These are phyloP conservation scores for Phyllosticta citriasiana DNA, from an alignment of 2,329 filamentous ascomycete genomes.

Conservation along the genomic window DNA sequence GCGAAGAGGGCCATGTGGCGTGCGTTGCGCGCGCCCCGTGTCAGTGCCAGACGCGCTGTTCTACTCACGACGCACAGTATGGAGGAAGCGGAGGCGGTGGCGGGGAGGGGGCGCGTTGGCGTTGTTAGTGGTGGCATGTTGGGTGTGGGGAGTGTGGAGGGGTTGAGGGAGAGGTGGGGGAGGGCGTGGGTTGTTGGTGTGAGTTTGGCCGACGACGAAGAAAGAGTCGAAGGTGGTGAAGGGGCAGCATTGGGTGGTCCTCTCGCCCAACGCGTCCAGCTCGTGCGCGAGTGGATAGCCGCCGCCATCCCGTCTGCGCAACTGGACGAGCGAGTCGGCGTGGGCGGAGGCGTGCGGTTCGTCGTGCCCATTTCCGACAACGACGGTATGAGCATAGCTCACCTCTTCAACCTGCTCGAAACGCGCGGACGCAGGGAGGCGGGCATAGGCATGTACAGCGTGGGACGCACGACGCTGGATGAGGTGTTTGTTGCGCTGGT, in stretches of 20 bases:
- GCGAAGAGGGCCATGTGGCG: slow-evolving; percentile 91
- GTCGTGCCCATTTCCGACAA: slow-evolving; percentile 13
- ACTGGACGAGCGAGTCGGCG: slow-evolving; percentile 63
- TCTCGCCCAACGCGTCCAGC: slow-evolving; percentile 14
- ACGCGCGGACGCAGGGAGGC: slow-evolving; percentile 51
- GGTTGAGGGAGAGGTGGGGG: slow-evolving; percentile 64
- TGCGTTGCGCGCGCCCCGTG: slow-evolving; percentile 58
- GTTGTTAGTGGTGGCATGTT: slow-evolving; percentile 83
- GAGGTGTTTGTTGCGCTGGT: slow-evolving; percentile 87
- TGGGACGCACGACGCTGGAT: slow-evolving; percentile 77
- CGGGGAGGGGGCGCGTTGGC: slow-evolving; percentile 65
- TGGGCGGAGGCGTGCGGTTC: slow-evolving; percentile 68
- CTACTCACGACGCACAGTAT: slow-evolving; percentile 88
- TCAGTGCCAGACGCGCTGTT: slow-evolving; percentile 62
- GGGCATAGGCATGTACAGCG: slow-evolving; percentile 76
- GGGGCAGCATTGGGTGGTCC: neutral
- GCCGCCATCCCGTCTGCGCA: slow-evolving; percentile 50
- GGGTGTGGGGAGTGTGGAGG: slow-evolving; percentile 65
- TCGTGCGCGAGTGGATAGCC: slow-evolving; percentile 56
- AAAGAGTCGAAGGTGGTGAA: slow-evolving; percentile 54
- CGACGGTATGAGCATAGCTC: slow-evolving; percentile 40
- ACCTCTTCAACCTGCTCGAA: slow-evolving; percentile 64
- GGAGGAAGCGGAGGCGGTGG: slow-evolving; percentile 89
- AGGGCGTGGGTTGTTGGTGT: slow-evolving; percentile 74
- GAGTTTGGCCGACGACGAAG: slow-evolving; percentile 63